These are phyloP conservation scores for Aphanomyces astaci DNA, from an alignment of 352 stramenopile species.

Conservation along the genomic window DNA sequence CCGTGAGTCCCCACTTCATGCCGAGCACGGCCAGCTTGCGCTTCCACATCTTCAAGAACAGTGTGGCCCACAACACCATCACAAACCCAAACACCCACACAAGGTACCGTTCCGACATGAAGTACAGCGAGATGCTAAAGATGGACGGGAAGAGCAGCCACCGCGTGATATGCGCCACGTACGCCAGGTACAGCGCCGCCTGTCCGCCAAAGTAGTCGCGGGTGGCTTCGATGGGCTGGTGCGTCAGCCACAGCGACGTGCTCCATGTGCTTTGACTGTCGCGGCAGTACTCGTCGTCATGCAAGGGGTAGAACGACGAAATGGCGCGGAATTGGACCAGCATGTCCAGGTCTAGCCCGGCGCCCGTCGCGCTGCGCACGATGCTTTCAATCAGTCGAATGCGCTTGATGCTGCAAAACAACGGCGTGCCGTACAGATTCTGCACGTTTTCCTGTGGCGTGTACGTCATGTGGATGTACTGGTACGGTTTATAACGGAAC, in stretches of 20 bases:
- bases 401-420: constrained; percentile 72
- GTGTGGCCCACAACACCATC: constrained; percentile 85
- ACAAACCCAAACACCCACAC: constrained; percentile 74
- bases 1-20: constrained; percentile 77
- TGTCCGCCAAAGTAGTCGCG: constrained; percentile 84
- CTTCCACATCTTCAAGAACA: constrained; percentile 89
- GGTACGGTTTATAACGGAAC: constrained; percentile 69
- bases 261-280: constrained; percentile 62
- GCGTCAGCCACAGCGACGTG: constrained; percentile 65
- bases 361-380: constrained; percentile 50
- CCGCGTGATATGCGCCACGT: constrained; percentile 92
- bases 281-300: constrained; percentile 58
- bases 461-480: constrained; percentile 82
- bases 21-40: constrained; percentile 71
- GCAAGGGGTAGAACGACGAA: constrained; percentile 64
- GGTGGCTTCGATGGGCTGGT: constrained; percentile 73
- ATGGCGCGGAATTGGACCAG: constrained; percentile 69
- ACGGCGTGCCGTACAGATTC: constrained; percentile 54
- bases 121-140: constrained; percentile 82
- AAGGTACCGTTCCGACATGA: constrained; percentile 72
- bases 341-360: constrained; percentile 36
- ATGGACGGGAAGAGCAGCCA: constrained; percentile 91
- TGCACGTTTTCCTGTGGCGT: constrained; percentile 57
- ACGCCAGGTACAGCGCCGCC: constrained; percentile 97
- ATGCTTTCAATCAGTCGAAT: constrained; percentile 77